Evolutionary conservation across 306 rosid species (phyloP), one percentile per base, ranked within the genome.

Genomic region (Cucumis melo): DNA sequence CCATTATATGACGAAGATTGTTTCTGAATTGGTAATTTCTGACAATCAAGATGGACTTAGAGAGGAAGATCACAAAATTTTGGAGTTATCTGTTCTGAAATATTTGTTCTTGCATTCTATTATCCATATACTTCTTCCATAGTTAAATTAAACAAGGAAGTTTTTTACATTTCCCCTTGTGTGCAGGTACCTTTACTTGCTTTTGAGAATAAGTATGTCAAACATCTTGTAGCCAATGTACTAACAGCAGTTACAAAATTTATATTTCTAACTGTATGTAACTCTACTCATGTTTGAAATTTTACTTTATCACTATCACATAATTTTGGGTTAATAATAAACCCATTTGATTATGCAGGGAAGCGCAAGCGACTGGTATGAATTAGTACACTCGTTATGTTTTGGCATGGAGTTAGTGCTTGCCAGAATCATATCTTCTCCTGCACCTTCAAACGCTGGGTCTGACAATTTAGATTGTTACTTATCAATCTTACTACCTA

Each of bases 371-470:
- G 8, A 85, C 11, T 82, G 86, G 88, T 73, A 34, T 27, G 79
- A n/a, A 5, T 74, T 80, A 12, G 61, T 94, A 50, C 81, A 63
- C 54, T 78, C 83, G 1, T 76, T 91, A 81, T 87, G 91, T 75
- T 67, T 63, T 78, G 82, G 79, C 42, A 23, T 86, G 80, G 90
- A 88, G 50, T 75, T 82, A 78, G 83, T 87, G 2, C 80, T 91
- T 56, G 74, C 75, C 73, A 55, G 80, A 41, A 55, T 85, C 8
- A 27, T 68, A 10, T 72, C 75, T 82, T 78, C 81, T 9, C 74
- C 74, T 59, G 56, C 57, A 74, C 51, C 27, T 75, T 59, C 58
- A 41, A 55, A 15, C 19, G 38, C 54, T 80, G 90, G 73, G 76
- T 79, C 65, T 76, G 84, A 81, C 77, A 81, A 80, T 48, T 8